Evolutionary conservation across 176 grass and related monocot species (phyloP).

Genomic region (Dendrocalamus sinicus): DNA sequence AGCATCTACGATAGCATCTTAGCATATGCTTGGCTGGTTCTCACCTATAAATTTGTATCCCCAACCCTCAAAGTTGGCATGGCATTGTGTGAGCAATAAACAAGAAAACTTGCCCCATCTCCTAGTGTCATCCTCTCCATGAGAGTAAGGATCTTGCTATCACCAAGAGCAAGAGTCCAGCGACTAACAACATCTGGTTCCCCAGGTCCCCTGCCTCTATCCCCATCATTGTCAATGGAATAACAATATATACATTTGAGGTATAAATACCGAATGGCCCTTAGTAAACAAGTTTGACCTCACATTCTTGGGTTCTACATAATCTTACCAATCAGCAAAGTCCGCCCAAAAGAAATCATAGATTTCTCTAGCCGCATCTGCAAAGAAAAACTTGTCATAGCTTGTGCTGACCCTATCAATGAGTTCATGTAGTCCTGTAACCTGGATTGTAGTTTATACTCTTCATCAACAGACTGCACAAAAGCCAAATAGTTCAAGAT

Average conservation of each 20-base stretch:
- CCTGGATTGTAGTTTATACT: conserved; percentile 53
- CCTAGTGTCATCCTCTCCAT: too few species aligned
- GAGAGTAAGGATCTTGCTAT: too few species aligned
- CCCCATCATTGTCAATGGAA: not conserved
- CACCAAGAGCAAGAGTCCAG: too few species aligned
- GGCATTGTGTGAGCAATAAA: too few species aligned
- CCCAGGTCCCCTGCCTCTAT: not conserved
- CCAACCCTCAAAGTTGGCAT: too few species aligned
- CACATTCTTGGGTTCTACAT: not conserved
- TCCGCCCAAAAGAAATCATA: conserved; percentile 98
- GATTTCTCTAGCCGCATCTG: conserved; percentile 97
- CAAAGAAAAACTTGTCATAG: conserved; percentile 97
- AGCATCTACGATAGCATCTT: too few species aligned
- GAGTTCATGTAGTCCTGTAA: conserved; percentile 91
- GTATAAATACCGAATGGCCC: not conserved
- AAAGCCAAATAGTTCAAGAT: conserved; percentile 39
- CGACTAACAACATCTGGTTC: too few species aligned
- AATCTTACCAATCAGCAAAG: conserved; percentile 97
- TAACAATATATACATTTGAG: not conserved
- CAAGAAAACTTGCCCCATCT: too few species aligned
- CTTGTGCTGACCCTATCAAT: conserved; percentile 81
- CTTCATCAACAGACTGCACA: conserved; percentile 39
- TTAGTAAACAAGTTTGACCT: conserved; percentile 8
- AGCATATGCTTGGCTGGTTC: too few species aligned
- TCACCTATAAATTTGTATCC: too few species aligned